Evolutionary conservation across 306 rosid species (phyloP).

Genomic region (Sicyos edulis): DNA sequence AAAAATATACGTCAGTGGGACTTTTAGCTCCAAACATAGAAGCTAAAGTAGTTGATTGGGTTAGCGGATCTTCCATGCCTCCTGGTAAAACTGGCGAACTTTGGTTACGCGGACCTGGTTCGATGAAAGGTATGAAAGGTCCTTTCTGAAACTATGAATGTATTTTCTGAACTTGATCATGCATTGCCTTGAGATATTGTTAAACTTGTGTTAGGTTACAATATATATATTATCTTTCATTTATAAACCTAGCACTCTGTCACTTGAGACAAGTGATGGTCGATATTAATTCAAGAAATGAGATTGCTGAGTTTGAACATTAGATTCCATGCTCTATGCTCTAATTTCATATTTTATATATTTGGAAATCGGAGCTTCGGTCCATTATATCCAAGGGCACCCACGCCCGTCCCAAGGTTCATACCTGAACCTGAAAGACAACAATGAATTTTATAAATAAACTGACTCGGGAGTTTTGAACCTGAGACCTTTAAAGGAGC

Average conservation of each 20-base stretch:
- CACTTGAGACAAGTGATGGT: not conserved
- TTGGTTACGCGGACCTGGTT: conserved; percentile 73
- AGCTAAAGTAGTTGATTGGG: conserved; percentile 75
- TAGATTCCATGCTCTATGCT: not conserved
- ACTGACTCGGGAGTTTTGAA: too few species aligned
- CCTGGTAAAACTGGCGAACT: conserved; percentile 74
- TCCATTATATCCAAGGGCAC: too few species aligned
- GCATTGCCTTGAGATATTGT: not conserved
- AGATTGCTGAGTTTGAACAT: too few species aligned
- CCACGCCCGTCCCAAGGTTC: too few species aligned
- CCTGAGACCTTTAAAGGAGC: too few species aligned
- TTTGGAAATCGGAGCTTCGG: too few species aligned
- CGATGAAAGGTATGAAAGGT: conserved; percentile 58
- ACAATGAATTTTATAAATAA: too few species aligned
- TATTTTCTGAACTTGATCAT: not conserved
- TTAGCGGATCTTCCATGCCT: conserved; percentile 49
- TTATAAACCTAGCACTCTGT: not conserved
- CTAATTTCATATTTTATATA: too few species aligned
- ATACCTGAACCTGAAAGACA: too few species aligned
- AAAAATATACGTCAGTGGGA: conserved; percentile 63
- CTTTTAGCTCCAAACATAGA: conserved; percentile 81
- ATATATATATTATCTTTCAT: not conserved
- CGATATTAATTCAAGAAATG: too few species aligned
- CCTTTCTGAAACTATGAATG: not conserved
- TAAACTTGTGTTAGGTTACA: not conserved